Base-by-base conservation (phyloP, 2,329 filamentous ascomycete species). In the Leptographium procerum region DNA sequence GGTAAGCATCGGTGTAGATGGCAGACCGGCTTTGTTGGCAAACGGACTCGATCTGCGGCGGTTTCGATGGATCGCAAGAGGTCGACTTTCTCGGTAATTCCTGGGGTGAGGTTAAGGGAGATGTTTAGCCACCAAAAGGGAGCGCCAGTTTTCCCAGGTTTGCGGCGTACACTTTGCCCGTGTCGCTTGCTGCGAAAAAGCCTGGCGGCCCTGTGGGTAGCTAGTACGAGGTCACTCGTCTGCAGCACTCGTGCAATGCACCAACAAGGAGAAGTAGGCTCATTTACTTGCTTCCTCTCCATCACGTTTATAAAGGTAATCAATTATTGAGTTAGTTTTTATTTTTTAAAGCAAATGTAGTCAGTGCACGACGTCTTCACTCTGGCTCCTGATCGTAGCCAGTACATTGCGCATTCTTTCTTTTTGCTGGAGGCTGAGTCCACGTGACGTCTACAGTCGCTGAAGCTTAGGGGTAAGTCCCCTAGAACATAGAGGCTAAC, bases 1-100 rank as follows among this genome's bases (percentile, higher is more conserved):
- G 73, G 73, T 73, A 70, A 73, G 68, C 75, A 77, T 81, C 72
- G 69, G 73, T 66, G 70, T 71, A 77, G 80, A 82, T 82, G 79
- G 70, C 22, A 55, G 62, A 66, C 61, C 56, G 51, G 65, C 51
- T 77, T 75, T 75, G 63, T 66, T 65, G 68, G 66, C 68, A 64
- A 70, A 66, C 63, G 61, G 64, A 68, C 74, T 74, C 70, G 70
- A 62, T 66, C 69, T 74, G 75, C 70, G 67, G 70, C 67, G 70
- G 73, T 66, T 69, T 72, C 72, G 80, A 83, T 83, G 78, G 72
- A 71, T 76, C 72, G 71, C 68, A 72, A 71, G 69, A 63, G 69
- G 69, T 68, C 69, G 67, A 69, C 75, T 78, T 79, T 75, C 59
- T 61, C 57, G 60, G 61, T 55, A 57, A 59, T 63, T 61, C 57